A percentile compares a stretch with the other conserved stretches of the same genome.
phyloP scores from a whole-genome alignment of 2,329 filamentous ascomycete species.

The Colletotrichum gloeosporioides region DNA sequence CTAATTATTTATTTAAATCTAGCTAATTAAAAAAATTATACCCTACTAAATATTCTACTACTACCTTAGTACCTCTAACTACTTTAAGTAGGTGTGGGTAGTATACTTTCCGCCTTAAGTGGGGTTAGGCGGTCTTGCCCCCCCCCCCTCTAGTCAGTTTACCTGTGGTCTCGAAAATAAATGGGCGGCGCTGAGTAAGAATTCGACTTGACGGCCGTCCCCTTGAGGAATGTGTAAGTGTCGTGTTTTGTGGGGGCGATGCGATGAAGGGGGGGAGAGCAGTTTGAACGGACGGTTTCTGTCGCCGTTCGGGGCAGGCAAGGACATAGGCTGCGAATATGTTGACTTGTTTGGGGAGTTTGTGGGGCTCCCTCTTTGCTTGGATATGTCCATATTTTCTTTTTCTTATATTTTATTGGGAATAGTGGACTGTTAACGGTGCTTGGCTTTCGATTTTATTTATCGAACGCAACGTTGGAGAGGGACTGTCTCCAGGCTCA shows the following conservation, averaged over 20 bases:
- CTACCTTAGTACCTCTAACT: too few species aligned
- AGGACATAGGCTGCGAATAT: neutral
- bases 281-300: neutral
- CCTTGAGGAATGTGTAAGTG: neutral
- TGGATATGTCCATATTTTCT: neutral
- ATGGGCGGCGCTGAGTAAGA: neutral
- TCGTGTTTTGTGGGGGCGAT: neutral
- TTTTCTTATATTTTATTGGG: neutral
- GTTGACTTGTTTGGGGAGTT: neutral
- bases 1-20: too few species aligned
- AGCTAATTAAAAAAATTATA: too few species aligned
- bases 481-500: neutral
- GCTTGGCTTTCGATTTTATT: neutral
- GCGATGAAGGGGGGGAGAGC: neutral
- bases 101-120: too few species aligned
- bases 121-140: too few species aligned
- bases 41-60: too few species aligned
- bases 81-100: too few species aligned
- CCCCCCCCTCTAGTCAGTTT: too few species aligned
- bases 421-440: neutral
- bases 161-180: too few species aligned
- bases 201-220: neutral
- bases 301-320: neutral
- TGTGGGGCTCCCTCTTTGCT: neutral
- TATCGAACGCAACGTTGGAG: neutral